Evolutionary conservation across 2,329 filamentous ascomycete genomes (phyloP), one percentile per base, ranked within the genome.

Genomic region (Knufia petricola): DNA sequence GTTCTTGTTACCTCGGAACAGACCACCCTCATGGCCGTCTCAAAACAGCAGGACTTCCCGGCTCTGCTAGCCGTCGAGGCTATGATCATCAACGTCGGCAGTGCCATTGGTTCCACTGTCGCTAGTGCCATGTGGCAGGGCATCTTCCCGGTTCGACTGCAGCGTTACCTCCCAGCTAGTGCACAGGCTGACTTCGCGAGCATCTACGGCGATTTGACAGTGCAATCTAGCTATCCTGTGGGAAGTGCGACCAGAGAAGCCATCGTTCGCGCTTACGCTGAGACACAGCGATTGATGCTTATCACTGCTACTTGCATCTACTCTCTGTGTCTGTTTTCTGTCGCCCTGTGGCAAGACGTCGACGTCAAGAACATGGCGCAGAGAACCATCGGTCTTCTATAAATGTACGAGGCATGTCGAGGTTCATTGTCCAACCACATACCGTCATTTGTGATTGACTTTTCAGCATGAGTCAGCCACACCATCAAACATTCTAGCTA

Each of bases 81-180:
- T 26, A 66, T 81, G 20, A 75, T 77, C 48, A 65, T 68, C 39
- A 70, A 67, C 49, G 66, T 80, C 12, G 78, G 77, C 17, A 66
- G 66, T 12, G 73, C 75, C 3, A 62, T 77, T 10, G 76, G 75
- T 2, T 64, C 62, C 2, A 70, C 76, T 3, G 69, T 82, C 32
- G 67, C 77, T 1, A 68, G 68, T 0, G 77, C 77, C 20, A 76
- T 82, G 53, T 82, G 77, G 77, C 75, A 70, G 0, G 66, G 69
- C 46, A 69, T 72, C 1, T 73, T 81, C 60, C 69, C 68, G 41
- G 50, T 13, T 31, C 39, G 54, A 38, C 47, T 60, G 19, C 24
- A 28, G n/a, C 32, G 51, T 24, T 53, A 57, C 34, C 52, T 62
- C 10, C 60, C 60, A 2, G 51, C 43, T 6, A 53, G 55, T 26